phyloP scores from a whole-genome alignment of 2,329 filamentous ascomycete species.

The Diplodia scrobiculata region DNA sequence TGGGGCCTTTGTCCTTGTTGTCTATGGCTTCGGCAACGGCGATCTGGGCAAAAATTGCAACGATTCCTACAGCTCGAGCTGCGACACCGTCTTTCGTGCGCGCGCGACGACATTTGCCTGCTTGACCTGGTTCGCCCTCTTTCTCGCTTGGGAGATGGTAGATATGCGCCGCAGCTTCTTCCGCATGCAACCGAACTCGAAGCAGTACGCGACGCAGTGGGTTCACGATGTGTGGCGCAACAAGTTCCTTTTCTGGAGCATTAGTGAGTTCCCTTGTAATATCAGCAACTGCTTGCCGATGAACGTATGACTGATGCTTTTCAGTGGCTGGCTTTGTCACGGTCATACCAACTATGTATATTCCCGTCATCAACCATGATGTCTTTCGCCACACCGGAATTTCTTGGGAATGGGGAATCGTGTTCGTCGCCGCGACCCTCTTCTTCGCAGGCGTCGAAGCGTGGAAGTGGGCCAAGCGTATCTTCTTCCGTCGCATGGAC shows the following conservation, averaged over 20 bases:
- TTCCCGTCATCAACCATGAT: constrained; percentile 65
- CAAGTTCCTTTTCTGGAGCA: constrained; percentile 60
- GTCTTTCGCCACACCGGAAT: constrained; percentile 70
- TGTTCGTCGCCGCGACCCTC: constrained; percentile 61
- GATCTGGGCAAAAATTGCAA: constrained; percentile 65
- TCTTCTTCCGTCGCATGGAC: constrained; percentile 37
- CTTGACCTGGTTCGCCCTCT: constrained; percentile 50
- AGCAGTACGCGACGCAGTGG: constrained; percentile 55
- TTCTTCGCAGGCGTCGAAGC: constrained; percentile 66
- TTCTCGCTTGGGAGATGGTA: constrained; percentile 54
- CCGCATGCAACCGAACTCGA: constrained; percentile 50
- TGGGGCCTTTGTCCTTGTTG: constrained; percentile 63
- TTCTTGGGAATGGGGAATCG: constrained; percentile 69
- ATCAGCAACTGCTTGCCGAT: too few relatives aligned
- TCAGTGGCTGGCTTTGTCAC: constrained; percentile 45
- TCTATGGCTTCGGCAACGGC: constrained; percentile 65
- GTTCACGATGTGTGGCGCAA: constrained; percentile 69
- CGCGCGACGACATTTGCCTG: constrained; percentile 51
- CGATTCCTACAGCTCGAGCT: constrained; percentile 55
- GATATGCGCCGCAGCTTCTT: constrained; percentile 51
- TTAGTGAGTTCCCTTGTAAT: constrained; percentile 30
- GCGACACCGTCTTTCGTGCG: constrained; percentile 62
- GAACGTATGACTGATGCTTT: too few relatives aligned
- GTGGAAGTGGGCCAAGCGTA: constrained; percentile 69
- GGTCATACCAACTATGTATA: constrained; percentile 59